These are phyloP conservation scores for Circinella umbellata DNA, from an alignment of 371 early-diverging fungal genomes.

Conservation along the genomic window DNA sequence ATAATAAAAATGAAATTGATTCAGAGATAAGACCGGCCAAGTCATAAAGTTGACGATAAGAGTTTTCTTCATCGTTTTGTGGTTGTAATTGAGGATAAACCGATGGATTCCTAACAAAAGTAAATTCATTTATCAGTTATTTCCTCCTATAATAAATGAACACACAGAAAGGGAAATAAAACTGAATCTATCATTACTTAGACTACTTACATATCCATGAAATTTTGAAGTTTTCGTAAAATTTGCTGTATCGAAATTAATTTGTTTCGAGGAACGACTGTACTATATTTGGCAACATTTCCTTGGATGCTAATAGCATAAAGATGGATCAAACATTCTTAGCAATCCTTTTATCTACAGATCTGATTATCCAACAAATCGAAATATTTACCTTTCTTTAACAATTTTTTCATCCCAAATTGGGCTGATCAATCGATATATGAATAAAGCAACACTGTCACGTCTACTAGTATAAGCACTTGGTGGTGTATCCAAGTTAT, in stretches of 20 bases:
- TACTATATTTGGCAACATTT: conserved; percentile 2
- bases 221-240: conserved; percentile 25
- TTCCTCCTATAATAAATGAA: no score
- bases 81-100: conserved; percentile 23
- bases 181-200: background rate
- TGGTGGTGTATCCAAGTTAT: background rate
- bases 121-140: background rate
- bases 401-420: conserved; percentile 70
- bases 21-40: conserved; percentile 66
- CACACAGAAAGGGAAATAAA: background rate
- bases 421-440: conserved; percentile 72
- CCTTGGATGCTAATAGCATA: conserved; percentile 2
- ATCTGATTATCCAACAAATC: background rate
- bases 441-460: conserved; percentile 78
- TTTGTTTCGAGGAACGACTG: conserved; percentile 13
- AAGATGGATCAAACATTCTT: background rate
- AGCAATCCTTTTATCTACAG: no score
- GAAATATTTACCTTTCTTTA: background rate
- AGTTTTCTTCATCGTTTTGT: conserved; percentile 33
- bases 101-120: conserved; percentile 17
- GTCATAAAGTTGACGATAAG: conserved; percentile 62
- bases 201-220: conserved; percentile 29
- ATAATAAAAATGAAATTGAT: conserved; percentile 73
- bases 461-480: conserved; percentile 60
- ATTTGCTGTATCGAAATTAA: conserved; percentile 22